Conservation (phyloP, 164 flowering plant genomes). For the Dillenia turbinata region DNA sequence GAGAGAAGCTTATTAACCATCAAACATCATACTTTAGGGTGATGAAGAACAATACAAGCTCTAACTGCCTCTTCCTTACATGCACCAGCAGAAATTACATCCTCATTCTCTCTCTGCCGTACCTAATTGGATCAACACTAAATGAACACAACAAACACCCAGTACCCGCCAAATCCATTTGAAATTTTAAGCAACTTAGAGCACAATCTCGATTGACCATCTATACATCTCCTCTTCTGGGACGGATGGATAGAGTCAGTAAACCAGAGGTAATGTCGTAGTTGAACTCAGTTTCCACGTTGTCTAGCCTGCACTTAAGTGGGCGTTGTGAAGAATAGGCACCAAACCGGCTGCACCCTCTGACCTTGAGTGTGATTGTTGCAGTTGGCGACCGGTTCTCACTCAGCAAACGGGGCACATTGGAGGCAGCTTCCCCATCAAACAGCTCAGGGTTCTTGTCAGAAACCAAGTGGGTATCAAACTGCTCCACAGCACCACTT, state of each 20-base stretch:
- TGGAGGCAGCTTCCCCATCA: constrained; percentile 43
- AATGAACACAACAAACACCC: too few relatives aligned
- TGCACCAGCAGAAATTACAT: too few relatives aligned
- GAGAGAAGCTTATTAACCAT: too few relatives aligned
- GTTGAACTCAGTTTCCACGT: constrained; percentile 33
- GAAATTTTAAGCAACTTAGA: constrained; percentile 23
- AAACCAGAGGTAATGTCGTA: constrained; percentile 54
- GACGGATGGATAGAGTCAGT: constrained; percentile 44
- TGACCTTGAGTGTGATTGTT: constrained; percentile 40
- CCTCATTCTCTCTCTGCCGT: too few relatives aligned
- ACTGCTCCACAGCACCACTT: constrained; percentile 71
- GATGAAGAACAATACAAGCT: too few relatives aligned
- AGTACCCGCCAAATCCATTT: too few relatives aligned
- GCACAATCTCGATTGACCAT: constrained; percentile 43
- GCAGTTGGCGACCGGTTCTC: constrained; percentile 44
- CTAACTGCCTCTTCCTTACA: too few relatives aligned
- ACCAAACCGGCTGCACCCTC: constrained; percentile 86
- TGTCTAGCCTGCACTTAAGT: constrained; percentile 52
- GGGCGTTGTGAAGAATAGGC: constrained; percentile 78
- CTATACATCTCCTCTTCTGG: constrained; percentile 39
- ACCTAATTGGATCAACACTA: too few relatives aligned
- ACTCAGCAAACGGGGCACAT: constrained; percentile 23
- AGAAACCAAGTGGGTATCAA: constrained; percentile 30
- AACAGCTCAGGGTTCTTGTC: constrained; percentile 33
- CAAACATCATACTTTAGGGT: too few relatives aligned